Evolutionary conservation across 208 protist genomes (phyloP).

Genomic region (Hexamita inflata): DNA sequence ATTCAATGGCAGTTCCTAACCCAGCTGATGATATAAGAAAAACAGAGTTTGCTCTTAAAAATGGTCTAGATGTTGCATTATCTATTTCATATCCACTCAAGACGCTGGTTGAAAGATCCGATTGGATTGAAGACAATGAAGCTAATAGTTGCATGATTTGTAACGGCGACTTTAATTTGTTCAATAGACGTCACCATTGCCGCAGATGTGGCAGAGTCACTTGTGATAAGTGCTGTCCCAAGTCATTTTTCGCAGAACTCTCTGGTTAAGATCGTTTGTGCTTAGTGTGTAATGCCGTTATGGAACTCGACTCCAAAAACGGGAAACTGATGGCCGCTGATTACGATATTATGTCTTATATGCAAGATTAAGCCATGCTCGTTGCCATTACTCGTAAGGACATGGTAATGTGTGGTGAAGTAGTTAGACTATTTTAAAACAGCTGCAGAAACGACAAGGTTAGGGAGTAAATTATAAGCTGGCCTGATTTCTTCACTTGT

Average conservation of each 20-base stretch:
- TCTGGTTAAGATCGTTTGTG: conserved; percentile 6
- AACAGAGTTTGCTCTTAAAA: background rate
- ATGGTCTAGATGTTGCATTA: conserved; percentile 8
- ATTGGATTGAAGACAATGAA: conserved; percentile 34
- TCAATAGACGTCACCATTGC: conserved; percentile 42
- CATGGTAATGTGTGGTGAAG: background rate
- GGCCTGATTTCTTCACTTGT: background rate
- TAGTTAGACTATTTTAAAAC: conserved; percentile 6
- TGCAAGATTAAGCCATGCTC: background rate
- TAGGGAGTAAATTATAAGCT: background rate
- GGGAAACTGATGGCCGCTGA: background rate
- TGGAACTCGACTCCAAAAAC: background rate
- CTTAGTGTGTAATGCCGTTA: conserved; percentile 13
- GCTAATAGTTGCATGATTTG: conserved; percentile 27
- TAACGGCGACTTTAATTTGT: conserved; percentile 29
- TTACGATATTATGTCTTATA: background rate
- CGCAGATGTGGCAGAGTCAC: conserved; percentile 34
- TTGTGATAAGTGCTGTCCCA: conserved; percentile 30
- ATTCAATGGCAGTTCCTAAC: too few species aligned
- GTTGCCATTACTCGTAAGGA: background rate
- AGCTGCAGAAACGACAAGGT: background rate
- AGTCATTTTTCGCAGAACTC: background rate
- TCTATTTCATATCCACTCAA: conserved; percentile 14
- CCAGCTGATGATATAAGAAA: background rate
- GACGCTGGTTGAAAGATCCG: background rate